These are phyloP conservation scores for Pittosporum tobira DNA, from an alignment of 129 eudicot species.

Conservation along the genomic window DNA sequence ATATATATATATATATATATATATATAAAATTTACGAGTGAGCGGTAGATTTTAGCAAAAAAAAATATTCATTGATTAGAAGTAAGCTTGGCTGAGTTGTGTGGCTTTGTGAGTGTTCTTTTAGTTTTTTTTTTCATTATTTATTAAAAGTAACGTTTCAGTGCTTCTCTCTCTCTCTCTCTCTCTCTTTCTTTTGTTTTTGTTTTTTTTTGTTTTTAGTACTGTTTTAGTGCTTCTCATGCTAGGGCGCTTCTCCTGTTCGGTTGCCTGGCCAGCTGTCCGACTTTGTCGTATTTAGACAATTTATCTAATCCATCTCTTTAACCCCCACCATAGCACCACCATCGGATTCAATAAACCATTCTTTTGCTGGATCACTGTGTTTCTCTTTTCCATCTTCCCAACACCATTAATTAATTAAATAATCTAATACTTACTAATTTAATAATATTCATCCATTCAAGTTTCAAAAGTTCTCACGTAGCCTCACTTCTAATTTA, in stretches of 20 bases:
- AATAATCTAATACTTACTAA: not conserved
- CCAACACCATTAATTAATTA: not conserved
- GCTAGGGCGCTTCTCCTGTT: no score
- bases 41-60: no score
- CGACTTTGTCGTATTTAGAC: not conserved
- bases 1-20: no score
- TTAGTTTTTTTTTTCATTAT: no score
- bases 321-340: not conserved
- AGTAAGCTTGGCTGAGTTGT: no score
- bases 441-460: not conserved
- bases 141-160: no score
- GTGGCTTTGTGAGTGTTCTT: not conserved
- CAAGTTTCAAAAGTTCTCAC: not conserved
- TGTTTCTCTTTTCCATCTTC: not conserved
- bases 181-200: not conserved
- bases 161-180: slow-evolving; percentile 15
- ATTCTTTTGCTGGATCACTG: not conserved
- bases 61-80: no score
- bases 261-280: no score
- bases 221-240: not conserved
- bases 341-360: not conserved
- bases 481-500: no score
- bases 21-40: no score
- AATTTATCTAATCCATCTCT: not conserved
- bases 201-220: not conserved